A percentile compares a stretch with the other conserved stretches of the same genome.
phyloP scores from a whole-genome alignment of 352 stramenopile species.

The Pythium apleroticum region DNA sequence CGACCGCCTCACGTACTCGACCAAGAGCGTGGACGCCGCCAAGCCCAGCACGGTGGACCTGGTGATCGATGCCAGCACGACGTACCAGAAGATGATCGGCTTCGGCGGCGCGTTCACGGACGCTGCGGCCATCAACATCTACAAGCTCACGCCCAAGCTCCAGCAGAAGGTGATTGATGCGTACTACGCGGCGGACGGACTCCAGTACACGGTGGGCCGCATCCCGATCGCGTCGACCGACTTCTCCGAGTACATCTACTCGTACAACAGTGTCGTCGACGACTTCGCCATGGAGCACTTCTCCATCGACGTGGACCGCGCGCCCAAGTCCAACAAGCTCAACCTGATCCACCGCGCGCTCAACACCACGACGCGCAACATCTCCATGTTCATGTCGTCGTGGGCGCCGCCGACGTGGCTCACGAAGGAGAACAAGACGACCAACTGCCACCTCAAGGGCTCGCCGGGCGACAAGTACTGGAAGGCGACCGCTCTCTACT shows the following conservation, averaged over 20 bases:
- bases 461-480: constrained; percentile 55
- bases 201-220: constrained; percentile 80
- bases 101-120: constrained; percentile 91
- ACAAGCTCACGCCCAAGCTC: constrained; percentile 50
- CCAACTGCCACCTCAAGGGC: constrained; percentile 53
- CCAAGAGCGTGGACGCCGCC: constrained; percentile 33
- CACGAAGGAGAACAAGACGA: constrained; percentile 63
- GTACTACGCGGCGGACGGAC: constrained; percentile 72
- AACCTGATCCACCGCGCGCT: constrained; percentile 61
- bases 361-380: constrained; percentile 33
- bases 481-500: constrained; percentile 79
- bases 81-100: constrained; percentile 80
- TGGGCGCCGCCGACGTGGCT: constrained; percentile 88
- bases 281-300: constrained; percentile 83
- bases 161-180: constrained; percentile 72
- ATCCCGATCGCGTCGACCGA: constrained; percentile 85
- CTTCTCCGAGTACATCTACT: constrained; percentile 86
- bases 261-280: constrained; percentile 71
- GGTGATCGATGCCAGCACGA: constrained; percentile 43
- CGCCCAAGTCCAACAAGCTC: constrained; percentile 55
- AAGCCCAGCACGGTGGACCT: constrained; percentile 10
- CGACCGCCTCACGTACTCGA: constrained; percentile 43
- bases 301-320: constrained; percentile 80
- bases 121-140: constrained; percentile 75
- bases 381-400: constrained; percentile 75